Percentiles rank a stretch among this genome's conserved stretches.
Conservation (phyloP, 805 yeast genomes). For the Ogataea methanolica region DNA sequence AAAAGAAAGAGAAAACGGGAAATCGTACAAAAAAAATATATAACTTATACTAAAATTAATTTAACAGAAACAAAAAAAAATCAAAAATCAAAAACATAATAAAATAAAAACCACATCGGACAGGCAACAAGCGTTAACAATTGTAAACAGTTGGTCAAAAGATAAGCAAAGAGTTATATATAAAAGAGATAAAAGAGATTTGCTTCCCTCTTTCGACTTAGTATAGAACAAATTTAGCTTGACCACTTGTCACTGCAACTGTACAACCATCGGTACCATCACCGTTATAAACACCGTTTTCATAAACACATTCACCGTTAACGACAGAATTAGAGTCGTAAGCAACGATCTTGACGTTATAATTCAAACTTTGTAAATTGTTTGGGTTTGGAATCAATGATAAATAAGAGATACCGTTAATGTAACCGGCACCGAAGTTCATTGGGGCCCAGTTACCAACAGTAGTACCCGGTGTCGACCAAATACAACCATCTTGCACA, state of each 20-base stretch:
- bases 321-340: constrained; percentile 39
- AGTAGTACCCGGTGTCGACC: constrained; percentile 58
- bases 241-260: constrained; percentile 39
- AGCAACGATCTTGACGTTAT: constrained; percentile 74
- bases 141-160: neutral
- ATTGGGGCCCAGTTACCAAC: constrained; percentile 81
- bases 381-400: constrained; percentile 78
- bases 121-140: no score
- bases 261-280: constrained; percentile 76
- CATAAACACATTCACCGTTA: constrained; percentile 39
- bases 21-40: no score
- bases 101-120: no score
- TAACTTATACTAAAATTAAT: no score
- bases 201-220: neutral
- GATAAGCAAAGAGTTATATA: neutral
- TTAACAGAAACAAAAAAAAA: no score
- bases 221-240: constrained; percentile 20
- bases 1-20: no score
- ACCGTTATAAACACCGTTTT: constrained; percentile 44
- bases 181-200: neutral
- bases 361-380: constrained; percentile 54
- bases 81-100: no score
- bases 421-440: constrained; percentile 70
- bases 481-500: constrained; percentile 62
- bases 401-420: constrained; percentile 55